Conservation (phyloP, 169 alveolate genomes). For the Perkinsus chesapeaki region DNA sequence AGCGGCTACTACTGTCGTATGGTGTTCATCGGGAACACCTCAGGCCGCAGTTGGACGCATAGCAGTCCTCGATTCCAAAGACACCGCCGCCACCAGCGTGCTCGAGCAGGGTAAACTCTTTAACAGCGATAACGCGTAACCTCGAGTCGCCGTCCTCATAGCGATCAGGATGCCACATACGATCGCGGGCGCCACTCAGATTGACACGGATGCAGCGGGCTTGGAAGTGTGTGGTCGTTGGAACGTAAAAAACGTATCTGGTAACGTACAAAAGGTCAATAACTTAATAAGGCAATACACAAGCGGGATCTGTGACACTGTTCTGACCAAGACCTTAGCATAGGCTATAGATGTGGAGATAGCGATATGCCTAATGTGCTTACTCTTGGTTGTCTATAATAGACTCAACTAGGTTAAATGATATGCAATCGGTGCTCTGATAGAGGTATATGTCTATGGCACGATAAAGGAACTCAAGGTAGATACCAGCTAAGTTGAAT, state of each 20-base stretch:
- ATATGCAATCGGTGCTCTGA: background rate
- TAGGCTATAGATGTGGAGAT: too few species aligned
- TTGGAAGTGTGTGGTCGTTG: conserved; percentile 12
- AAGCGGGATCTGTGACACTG: too few species aligned
- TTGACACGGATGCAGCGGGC: conserved; percentile 3
- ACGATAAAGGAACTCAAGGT: background rate
- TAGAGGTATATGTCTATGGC: background rate
- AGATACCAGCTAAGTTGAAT: background rate
- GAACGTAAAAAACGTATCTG: conserved; percentile 4
- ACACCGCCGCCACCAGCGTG: conserved; percentile 16
- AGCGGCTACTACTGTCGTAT: background rate
- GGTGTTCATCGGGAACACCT: background rate
- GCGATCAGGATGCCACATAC: conserved; percentile 48
- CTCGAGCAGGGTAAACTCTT: conserved; percentile 5
- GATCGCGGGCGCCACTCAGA: conserved; percentile 42
- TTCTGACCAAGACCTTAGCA: too few species aligned
- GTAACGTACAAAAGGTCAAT: too few species aligned
- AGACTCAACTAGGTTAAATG: background rate
- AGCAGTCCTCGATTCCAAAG: conserved; percentile 9
- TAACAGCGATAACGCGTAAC: background rate
- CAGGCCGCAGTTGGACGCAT: background rate
- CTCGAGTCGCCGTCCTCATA: background rate
- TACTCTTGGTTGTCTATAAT: background rate
- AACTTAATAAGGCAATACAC: too few species aligned
- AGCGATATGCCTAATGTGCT: too few species aligned